phyloP scores from a whole-genome alignment of 176 grass and related monocot genomes.

The Zizania latifolia region DNA sequence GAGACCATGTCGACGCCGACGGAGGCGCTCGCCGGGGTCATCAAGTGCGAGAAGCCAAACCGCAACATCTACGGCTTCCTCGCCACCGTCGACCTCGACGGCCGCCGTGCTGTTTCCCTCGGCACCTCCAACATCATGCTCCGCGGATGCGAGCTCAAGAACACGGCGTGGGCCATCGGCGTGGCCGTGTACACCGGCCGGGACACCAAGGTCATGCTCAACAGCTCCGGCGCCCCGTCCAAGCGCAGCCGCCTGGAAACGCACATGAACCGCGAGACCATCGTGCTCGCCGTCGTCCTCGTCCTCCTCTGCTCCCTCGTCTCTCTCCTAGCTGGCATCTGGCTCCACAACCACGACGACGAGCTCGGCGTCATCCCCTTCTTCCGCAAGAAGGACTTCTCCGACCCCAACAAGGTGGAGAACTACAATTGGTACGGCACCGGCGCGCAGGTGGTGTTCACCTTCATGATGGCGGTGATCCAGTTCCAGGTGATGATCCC shows the following conservation, averaged over 20 bases:
- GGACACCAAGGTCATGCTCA: slow-evolving; percentile 96
- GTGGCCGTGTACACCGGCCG: slow-evolving; percentile 80
- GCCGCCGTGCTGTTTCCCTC: slow-evolving; percentile 51
- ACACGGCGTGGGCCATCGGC: slow-evolving; percentile 68
- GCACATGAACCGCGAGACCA: slow-evolving; percentile 74
- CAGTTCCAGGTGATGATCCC: slow-evolving; percentile 88
- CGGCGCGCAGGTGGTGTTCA: slow-evolving; percentile 61
- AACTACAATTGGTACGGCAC: slow-evolving; percentile 75
- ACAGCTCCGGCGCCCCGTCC: slow-evolving; percentile 80
- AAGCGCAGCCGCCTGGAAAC: slow-evolving; percentile 87
- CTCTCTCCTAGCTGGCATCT: slow-evolving; percentile 55
- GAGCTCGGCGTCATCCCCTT: slow-evolving; percentile 49
- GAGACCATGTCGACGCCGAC: slow-evolving; percentile 48
- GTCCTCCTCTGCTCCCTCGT: slow-evolving; percentile 46
- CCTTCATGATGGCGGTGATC: slow-evolving; percentile 75
- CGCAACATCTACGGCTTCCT: slow-evolving; percentile 93
- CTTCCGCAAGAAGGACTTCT: slow-evolving; percentile 58
- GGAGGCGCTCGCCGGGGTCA: slow-evolving; percentile 40
- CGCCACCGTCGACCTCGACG: slow-evolving; percentile 58
- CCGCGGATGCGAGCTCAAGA: slow-evolving; percentile 89
- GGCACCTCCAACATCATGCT: slow-evolving; percentile 80
- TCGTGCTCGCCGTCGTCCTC: slow-evolving; percentile 45
- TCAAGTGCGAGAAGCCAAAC: slow-evolving; percentile 81
- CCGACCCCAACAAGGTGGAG: neutral
- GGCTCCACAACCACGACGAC: slow-evolving; percentile 48